phyloP scores from a whole-genome alignment of 306 rosid genomes.

The Malus asiatica region DNA sequence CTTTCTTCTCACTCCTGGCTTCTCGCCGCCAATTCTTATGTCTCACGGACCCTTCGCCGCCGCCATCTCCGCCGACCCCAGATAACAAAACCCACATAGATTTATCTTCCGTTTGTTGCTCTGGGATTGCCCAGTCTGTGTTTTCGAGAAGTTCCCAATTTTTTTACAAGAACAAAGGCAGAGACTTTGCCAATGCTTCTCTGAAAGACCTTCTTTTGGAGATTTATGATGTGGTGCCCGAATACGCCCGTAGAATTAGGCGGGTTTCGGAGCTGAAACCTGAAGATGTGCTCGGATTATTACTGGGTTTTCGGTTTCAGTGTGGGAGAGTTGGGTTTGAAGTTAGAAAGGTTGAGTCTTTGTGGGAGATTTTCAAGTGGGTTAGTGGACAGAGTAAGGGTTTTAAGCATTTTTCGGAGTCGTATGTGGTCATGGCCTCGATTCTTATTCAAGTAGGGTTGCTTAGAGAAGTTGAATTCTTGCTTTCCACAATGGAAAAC shows the following conservation, averaged over 20 bases:
- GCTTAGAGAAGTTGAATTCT: slow-evolving; percentile 51
- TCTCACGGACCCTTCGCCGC: background rate
- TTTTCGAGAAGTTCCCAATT: slow-evolving; percentile 26
- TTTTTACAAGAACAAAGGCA: slow-evolving; percentile 15
- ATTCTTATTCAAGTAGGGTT: slow-evolving; percentile 55
- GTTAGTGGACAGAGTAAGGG: slow-evolving; percentile 20
- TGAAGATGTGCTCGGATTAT: slow-evolving; percentile 42
- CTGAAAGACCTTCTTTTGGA: slow-evolving; percentile 45
- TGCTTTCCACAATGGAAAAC: slow-evolving; percentile 43
- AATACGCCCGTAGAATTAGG: slow-evolving; percentile 51
- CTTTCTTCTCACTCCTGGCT: slow-evolving; percentile 9
- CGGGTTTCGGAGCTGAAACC: slow-evolving; percentile 42
- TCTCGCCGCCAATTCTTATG: slow-evolving; percentile 11
- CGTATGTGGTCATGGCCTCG: slow-evolving; percentile 60
- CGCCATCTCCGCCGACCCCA: background rate
- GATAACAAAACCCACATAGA: slow-evolving; percentile 14
- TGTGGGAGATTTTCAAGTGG: slow-evolving; percentile 62
- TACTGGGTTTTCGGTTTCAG: slow-evolving; percentile 45
- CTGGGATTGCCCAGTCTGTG: slow-evolving; percentile 45
- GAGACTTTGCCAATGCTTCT: slow-evolving; percentile 30
- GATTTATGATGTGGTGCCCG: slow-evolving; percentile 51
- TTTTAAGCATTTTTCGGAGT: slow-evolving; percentile 37
- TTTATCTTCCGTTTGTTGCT: slow-evolving; percentile 21
- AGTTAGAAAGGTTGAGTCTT: slow-evolving; percentile 48
- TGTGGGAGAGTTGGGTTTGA: slow-evolving; percentile 22